phyloP scores from a whole-genome alignment of 345 rosid species.

The Citrus unshiu region DNA sequence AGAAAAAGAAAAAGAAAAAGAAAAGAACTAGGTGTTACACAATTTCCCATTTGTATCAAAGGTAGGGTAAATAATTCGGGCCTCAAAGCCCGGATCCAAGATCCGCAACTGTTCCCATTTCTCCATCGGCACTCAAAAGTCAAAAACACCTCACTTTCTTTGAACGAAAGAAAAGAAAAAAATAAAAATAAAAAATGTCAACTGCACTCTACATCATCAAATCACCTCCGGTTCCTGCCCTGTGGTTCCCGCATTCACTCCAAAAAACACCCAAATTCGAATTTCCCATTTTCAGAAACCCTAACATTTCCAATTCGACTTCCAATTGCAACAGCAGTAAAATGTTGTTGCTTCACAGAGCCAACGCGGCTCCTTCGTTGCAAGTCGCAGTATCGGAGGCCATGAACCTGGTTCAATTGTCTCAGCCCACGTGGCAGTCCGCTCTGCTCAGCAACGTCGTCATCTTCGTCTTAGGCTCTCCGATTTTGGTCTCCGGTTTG shows the following conservation, averaged over 20 bases:
- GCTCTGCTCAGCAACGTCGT: slow-evolving; percentile 70
- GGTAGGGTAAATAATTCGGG: not conserved
- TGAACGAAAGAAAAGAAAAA: not conserved
- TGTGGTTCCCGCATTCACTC: slow-evolving; percentile 14
- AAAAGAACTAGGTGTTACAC: no score
- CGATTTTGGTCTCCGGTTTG: slow-evolving; percentile 74
- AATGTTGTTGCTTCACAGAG: slow-evolving; percentile 29
- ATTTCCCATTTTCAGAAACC: not conserved
- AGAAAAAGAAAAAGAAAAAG: no score
- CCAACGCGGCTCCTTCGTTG: slow-evolving; percentile 32
- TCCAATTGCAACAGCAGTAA: not conserved
- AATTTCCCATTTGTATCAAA: no score
- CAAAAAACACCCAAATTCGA: slow-evolving; percentile 9
- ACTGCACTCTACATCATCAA: slow-evolving; percentile 23
- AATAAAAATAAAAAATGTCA: slow-evolving; percentile 24
- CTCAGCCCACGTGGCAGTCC: slow-evolving; percentile 80
- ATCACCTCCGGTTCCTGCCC: slow-evolving; percentile 16
- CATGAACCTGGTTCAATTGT: slow-evolving; percentile 45
- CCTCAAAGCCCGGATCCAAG: not conserved
- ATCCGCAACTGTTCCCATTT: not conserved
- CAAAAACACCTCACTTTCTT: not conserved
- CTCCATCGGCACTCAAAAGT: not conserved
- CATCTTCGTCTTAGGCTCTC: slow-evolving; percentile 73
- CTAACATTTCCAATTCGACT: not conserved
- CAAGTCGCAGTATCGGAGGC: slow-evolving; percentile 50